phyloP scores from a whole-genome alignment of 768 basidiomycete genomes.

The Gelatoporia subvermispora region DNA sequence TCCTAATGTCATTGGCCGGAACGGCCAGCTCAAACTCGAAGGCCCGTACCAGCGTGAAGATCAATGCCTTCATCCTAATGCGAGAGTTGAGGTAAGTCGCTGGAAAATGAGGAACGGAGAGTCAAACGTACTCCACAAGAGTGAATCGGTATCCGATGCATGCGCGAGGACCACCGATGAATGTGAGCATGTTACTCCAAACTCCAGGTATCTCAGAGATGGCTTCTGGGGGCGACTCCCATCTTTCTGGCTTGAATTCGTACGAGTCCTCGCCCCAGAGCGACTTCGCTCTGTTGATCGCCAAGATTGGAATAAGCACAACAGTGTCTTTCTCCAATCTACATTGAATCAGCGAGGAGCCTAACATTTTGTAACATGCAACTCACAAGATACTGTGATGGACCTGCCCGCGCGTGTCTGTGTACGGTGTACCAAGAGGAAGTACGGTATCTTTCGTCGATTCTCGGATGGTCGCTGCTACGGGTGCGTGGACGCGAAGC shows the following conservation, averaged over 20 bases:
- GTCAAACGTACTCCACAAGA: slow-evolving; percentile 44
- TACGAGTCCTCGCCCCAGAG: slow-evolving; percentile 55
- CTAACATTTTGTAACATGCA: slow-evolving; percentile 4
- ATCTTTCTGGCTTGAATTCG: slow-evolving; percentile 55
- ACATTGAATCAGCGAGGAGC: neutral
- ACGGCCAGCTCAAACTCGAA: slow-evolving; percentile 27
- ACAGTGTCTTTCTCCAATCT: slow-evolving; percentile 22
- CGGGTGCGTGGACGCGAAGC: slow-evolving; percentile 49
- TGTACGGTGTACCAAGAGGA: slow-evolving; percentile 36
- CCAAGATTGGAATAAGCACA: slow-evolving; percentile 44
- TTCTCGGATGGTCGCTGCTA: slow-evolving; percentile 44
- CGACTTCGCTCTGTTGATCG: slow-evolving; percentile 43
- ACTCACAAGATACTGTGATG: slow-evolving; percentile 24
- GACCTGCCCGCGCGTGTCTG: slow-evolving; percentile 6
- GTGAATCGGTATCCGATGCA: slow-evolving; percentile 69
- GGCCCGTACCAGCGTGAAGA: slow-evolving; percentile 25
- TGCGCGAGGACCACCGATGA: slow-evolving; percentile 57
- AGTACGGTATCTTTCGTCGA: slow-evolving; percentile 40
- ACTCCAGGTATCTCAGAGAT: slow-evolving; percentile 49
- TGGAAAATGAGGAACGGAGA: too few species aligned
- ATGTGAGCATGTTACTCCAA: slow-evolving; percentile 54
- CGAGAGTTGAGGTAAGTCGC: too few species aligned
- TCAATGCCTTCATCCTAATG: slow-evolving; percentile 24
- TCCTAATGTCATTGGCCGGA: slow-evolving; percentile 16
- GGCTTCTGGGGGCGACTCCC: slow-evolving; percentile 41